These are phyloP conservation scores for Limnanthes douglasii DNA, from an alignment of 345 rosid genomes.

Conservation along the genomic window DNA sequence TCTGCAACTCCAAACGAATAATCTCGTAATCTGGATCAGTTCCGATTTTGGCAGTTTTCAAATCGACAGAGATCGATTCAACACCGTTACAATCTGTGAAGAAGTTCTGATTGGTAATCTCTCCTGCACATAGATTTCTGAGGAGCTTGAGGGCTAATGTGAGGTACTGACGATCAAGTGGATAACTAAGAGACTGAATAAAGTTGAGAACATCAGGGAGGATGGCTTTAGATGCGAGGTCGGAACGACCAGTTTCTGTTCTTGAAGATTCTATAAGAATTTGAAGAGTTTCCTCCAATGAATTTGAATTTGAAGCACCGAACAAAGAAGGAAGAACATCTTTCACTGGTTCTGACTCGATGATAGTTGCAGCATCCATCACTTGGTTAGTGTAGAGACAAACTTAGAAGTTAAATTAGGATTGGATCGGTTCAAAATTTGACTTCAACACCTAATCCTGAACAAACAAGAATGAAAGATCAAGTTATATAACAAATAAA, in stretches of 20 bases:
- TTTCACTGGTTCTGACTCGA: too few relatives aligned
- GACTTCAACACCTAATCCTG: too few relatives aligned
- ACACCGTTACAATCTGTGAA: conserved; percentile 38
- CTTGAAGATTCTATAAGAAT: conserved; percentile 28
- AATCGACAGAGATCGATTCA: conserved; percentile 13
- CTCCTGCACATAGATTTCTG: conserved; percentile 75
- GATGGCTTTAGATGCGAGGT: conserved; percentile 41
- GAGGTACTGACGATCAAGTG: conserved; percentile 16
- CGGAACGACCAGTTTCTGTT: conserved; percentile 32
- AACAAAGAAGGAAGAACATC: conserved; percentile 25
- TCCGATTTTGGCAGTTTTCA: conserved; percentile 11
- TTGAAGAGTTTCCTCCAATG: conserved; percentile 30
- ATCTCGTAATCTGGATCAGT: conserved; percentile 22
- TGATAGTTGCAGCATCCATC: too few relatives aligned
- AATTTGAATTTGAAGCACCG: conserved; percentile 15
- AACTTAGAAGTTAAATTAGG: too few relatives aligned
- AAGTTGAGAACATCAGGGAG: conserved; percentile 29
- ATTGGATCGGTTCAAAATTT: too few relatives aligned
- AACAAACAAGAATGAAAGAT: too few relatives aligned
- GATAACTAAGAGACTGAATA: conserved; percentile 15
- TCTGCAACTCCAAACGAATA: conserved; percentile 41
- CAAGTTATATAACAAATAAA: too few relatives aligned
- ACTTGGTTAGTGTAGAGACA: too few relatives aligned
- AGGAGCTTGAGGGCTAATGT: conserved; percentile 35
- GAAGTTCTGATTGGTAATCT: conserved; percentile 29